A percentile compares a stretch with the other conserved stretches of the same genome.
Evolutionary conservation across 2,329 filamentous ascomycete genomes (phyloP).

Genomic region (Ophiostoma angusticollis): DNA sequence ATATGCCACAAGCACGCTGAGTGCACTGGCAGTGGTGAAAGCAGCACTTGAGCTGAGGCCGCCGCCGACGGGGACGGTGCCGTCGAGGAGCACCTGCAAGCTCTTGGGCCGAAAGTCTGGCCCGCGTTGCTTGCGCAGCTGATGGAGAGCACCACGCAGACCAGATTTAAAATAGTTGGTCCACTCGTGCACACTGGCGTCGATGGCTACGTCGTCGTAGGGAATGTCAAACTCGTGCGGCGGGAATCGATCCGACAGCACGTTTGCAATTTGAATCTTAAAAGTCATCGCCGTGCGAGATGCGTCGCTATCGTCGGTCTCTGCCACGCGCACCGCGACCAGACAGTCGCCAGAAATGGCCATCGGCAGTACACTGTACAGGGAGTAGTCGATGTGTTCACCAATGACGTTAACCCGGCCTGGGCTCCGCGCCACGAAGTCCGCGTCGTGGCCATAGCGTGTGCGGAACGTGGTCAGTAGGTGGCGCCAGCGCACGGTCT

Average conservation of each 20-base stretch:
- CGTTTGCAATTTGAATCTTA: constrained; percentile 67
- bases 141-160: constrained; percentile 64
- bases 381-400: constrained; percentile 97
- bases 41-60: constrained; percentile 90
- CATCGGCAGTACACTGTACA: constrained; percentile 93
- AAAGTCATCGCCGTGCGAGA: constrained; percentile 38
- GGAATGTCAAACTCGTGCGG: constrained; percentile 62
- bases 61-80: constrained; percentile 81
- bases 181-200: constrained; percentile 81
- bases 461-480: constrained; percentile 60
- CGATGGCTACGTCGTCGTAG: constrained; percentile 53
- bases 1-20: constrained; percentile 81
- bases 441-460: constrained; percentile 55
- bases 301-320: constrained; percentile 32
- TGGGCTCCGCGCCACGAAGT: constrained; percentile 80
- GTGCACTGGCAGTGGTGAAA: constrained; percentile 78
- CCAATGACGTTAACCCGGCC: constrained; percentile 97
- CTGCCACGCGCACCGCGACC: constrained; percentile 54
- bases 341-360: constrained; percentile 86
- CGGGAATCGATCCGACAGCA: constrained; percentile 63
- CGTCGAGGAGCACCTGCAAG: constrained; percentile 83
- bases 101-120: constrained; percentile 53
- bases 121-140: constrained; percentile 55
- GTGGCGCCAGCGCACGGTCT: constrained; percentile 62
- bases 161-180: constrained; percentile 98